Conservation (phyloP, 2,329 filamentous ascomycete species). For the Cladophialophora bantiana region DNA sequence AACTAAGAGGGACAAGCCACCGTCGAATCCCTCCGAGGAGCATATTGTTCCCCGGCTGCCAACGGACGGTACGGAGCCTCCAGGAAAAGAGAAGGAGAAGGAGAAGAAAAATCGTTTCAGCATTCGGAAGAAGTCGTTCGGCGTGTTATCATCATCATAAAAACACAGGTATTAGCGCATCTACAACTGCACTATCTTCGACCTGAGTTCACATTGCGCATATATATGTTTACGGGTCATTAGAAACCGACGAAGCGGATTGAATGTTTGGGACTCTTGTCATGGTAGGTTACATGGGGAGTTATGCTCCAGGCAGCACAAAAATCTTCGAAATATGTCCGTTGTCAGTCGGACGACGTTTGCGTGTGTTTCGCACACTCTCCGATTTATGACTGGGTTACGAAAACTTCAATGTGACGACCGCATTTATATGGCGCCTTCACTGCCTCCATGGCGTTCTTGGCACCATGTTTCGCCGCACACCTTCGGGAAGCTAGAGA, state of each 20-base stretch:
- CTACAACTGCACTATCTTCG: neutral
- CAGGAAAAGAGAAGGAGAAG: constrained; percentile 49
- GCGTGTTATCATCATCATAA: constrained; percentile 44
- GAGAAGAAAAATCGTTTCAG: constrained; percentile 52
- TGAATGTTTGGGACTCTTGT: neutral
- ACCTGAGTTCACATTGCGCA: constrained; percentile 14
- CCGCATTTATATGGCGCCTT: constrained; percentile 1
- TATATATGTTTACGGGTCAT: constrained; percentile 5
- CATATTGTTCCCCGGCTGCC: constrained; percentile 24
- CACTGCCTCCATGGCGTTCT: neutral
- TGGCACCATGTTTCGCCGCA: neutral
- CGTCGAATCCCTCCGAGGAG: constrained; percentile 29
- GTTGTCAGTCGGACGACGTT: constrained; percentile 2
- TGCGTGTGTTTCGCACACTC: neutral
- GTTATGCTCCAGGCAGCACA: neutral
- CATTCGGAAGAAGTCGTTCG: constrained; percentile 54
- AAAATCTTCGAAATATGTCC: constrained; percentile 1
- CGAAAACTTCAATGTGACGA: neutral
- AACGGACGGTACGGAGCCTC: constrained; percentile 33
- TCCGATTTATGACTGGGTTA: neutral
- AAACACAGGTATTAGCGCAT: neutral
- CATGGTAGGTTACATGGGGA: constrained; percentile 2
- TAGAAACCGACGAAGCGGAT: constrained; percentile 18
- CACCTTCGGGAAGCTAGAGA: neutral
- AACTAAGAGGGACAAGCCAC: constrained; percentile 36